These are phyloP conservation scores for Ophiostoma sp. DNA, from an alignment of 2,329 filamentous ascomycete genomes.

Conservation along the genomic window DNA sequence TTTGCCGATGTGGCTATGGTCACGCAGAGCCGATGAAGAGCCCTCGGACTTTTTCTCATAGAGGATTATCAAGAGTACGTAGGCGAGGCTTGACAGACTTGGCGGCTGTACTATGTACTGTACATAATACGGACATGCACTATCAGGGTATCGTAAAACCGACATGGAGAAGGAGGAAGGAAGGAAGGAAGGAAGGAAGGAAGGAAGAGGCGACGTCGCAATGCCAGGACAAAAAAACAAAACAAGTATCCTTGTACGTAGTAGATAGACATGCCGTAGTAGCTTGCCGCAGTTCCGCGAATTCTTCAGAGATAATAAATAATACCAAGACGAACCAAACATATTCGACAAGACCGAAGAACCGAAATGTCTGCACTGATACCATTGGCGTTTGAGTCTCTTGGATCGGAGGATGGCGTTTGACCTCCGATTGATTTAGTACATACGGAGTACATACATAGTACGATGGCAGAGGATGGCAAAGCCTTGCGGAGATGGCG, in stretches of 20 bases:
- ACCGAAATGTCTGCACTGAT: background rate
- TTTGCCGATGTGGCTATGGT: background rate
- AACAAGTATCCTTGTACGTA: too few relatives aligned
- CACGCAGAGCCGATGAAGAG: background rate
- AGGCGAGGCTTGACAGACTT: background rate
- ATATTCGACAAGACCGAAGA: background rate
- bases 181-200: too few relatives aligned
- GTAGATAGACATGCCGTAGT: background rate
- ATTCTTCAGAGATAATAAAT: background rate
- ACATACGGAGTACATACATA: too few relatives aligned
- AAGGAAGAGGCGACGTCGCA: background rate
- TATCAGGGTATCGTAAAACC: background rate
- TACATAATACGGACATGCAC: background rate
- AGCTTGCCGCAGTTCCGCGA: background rate
- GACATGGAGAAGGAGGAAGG: too few relatives aligned
- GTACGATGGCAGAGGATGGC: too few relatives aligned
- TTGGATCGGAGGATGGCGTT: background rate
- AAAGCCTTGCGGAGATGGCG: background rate
- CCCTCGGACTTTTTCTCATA: background rate
- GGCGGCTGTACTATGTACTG: too few relatives aligned
- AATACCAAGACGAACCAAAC: background rate
- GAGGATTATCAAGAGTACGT: background rate
- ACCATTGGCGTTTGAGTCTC: background rate
- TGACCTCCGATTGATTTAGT: too few relatives aligned
- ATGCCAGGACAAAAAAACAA: background rate